Evolutionary conservation across 2,329 filamentous ascomycete species (phyloP).

Genomic region (Cryoendolithus antarcticus): DNA sequence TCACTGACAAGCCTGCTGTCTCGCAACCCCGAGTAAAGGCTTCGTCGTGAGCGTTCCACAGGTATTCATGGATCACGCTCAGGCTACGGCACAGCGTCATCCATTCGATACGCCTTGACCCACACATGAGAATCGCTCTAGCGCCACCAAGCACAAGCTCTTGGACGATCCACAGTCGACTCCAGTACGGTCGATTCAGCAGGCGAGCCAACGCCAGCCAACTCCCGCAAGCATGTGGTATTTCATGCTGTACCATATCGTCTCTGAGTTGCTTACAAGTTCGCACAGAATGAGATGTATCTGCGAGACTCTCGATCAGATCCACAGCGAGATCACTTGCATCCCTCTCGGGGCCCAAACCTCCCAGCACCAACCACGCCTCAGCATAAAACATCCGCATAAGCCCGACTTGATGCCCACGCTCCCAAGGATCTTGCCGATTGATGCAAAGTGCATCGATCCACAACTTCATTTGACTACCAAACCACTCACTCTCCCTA

Average conservation of each 20-base stretch:
- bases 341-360: background rate
- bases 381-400: background rate
- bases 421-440: background rate
- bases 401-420: background rate
- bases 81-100: too few relatives aligned
- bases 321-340: background rate
- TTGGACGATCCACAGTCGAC: background rate
- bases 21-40: background rate
- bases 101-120: too few relatives aligned
- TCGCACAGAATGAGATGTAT: background rate
- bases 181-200: background rate
- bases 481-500: background rate
- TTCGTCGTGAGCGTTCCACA: background rate
- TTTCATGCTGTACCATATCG: background rate
- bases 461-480: background rate
- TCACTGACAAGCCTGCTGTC: background rate
- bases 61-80: background rate
- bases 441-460: constrained; percentile 1
- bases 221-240: background rate
- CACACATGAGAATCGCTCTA: too few relatives aligned
- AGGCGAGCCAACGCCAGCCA: background rate
- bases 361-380: background rate
- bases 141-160: background rate
- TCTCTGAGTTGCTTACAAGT: background rate
- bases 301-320: background rate